These are phyloP conservation scores for Fusarium equiseti DNA, from an alignment of 2,329 filamentous ascomycete species.

Conservation along the genomic window DNA sequence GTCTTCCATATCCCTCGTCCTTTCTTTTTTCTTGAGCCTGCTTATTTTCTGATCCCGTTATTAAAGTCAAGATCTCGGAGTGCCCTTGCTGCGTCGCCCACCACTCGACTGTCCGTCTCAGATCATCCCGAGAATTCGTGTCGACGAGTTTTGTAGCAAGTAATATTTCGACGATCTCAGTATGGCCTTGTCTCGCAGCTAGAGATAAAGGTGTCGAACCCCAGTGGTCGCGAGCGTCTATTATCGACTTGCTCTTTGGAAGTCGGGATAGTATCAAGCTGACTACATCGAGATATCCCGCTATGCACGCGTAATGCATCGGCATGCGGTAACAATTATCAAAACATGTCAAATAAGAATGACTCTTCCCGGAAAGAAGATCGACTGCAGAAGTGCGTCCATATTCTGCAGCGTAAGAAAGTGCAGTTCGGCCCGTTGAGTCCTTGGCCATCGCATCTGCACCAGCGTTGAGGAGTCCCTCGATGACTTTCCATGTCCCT, in stretches of 20 bases:
- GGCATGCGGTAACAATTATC: neutral
- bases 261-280: neutral
- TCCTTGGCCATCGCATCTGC: neutral
- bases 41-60: neutral
- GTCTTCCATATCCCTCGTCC: neutral
- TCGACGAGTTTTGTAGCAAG: neutral
- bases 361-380: neutral
- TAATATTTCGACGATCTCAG: fast-evolving
- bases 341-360: fast-evolving
- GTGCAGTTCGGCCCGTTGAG: neutral
- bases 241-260: fast-evolving
- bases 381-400: neutral
- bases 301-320: neutral
- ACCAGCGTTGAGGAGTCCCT: neutral
- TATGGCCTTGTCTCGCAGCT: fast-evolving
- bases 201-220: neutral
- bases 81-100: neutral
- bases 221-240: neutral
- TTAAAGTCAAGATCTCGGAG: neutral
- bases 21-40: fast-evolving
- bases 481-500: neutral
- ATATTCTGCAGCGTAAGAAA: neutral
- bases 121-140: neutral
- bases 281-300: neutral
- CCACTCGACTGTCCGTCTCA: neutral